Percentiles rank a stretch among this genome's conserved stretches.
phyloP scores from a whole-genome alignment of 1,284 basidiomycete genomes.

The Quambalaria eucalypti region DNA sequence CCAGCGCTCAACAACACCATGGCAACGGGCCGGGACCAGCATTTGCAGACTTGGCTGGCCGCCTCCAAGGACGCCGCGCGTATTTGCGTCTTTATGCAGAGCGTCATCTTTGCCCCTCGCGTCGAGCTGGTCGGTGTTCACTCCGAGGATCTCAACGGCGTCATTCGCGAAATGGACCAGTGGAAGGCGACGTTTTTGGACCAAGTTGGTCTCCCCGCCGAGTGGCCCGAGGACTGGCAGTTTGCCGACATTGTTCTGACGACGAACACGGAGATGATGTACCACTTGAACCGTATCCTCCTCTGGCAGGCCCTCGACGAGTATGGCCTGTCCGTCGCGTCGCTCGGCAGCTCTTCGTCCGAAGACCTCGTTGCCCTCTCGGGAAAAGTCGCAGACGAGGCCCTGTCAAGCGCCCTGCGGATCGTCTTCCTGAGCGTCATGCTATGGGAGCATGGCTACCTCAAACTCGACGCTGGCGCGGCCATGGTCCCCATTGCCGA shows the following conservation, averaged over 20 bases:
- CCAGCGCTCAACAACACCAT: neutral
- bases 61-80: neutral
- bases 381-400: conserved; percentile 62
- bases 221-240: conserved; percentile 74
- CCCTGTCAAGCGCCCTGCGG: conserved; percentile 69
- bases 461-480: conserved; percentile 30
- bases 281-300: conserved; percentile 70
- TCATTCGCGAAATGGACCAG: conserved; percentile 58
- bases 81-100: neutral
- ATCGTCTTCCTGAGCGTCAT: conserved; percentile 68
- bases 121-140: conserved; percentile 60
- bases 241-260: conserved; percentile 71
- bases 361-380: conserved; percentile 52
- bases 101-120: neutral
- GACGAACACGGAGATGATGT: conserved; percentile 74
- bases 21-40: neutral
- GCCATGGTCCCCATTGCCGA: conserved; percentile 12
- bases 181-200: conserved; percentile 70
- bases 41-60: neutral
- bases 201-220: conserved; percentile 67
- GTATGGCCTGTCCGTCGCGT: conserved; percentile 55
- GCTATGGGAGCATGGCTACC: conserved; percentile 21
- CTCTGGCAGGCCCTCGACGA: conserved; percentile 58
- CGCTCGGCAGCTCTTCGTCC: neutral
- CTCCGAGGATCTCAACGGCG: conserved; percentile 56